Evolutionary conservation across 2,329 filamentous ascomycete species (phyloP), one percentile per base, ranked within the genome.

Genomic region (Cercospora sojina): DNA sequence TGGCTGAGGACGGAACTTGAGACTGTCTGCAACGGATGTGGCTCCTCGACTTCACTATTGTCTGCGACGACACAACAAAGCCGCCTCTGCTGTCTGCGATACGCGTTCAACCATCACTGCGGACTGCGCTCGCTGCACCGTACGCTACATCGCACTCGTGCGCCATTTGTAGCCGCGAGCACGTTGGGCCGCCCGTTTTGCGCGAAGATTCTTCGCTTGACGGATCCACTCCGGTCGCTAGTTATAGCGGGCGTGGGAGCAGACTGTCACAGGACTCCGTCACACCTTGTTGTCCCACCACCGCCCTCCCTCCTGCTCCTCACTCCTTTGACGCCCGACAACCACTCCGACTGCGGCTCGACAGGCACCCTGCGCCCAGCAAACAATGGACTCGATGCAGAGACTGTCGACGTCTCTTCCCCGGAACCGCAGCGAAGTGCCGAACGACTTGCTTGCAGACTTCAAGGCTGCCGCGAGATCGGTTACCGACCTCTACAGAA

Each of bases 401-500:
- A 86, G 84, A 64, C 80, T 89, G 55, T 87, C 88, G 70, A 87
- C 83, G 31, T 88, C 86, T 59, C 78, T 89, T 65, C 87, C 87
- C 10, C 73, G 74, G 27, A 70, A 71, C 59, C 73, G 72, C 35
- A 49, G 73, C 53, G 72, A 77, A 18, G 69, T 73, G 27, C 66
- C 79, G 74, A 53, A 74, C 69, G 67, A 83, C 76, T 87, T 97
- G 57, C 87, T 97, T 65, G 90, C 94, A 73, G 90, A 92, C 66
- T 99, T 99, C 85, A 95, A 93, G 79, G 88, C 91, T 16, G 95
- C 95, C 35, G 95, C 95, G 20, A 85, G 97, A 35, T 96, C 93
- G 5, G 93, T 98, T 64, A 98, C 95, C 57, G 97, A 96, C 75
- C 88, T 99, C 13, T 98, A 98, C 83, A 97, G 97, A 80, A 93